Evolutionary conservation across 2,329 filamentous ascomycete species (phyloP).

Genomic region (Neonectria ditissima): DNA sequence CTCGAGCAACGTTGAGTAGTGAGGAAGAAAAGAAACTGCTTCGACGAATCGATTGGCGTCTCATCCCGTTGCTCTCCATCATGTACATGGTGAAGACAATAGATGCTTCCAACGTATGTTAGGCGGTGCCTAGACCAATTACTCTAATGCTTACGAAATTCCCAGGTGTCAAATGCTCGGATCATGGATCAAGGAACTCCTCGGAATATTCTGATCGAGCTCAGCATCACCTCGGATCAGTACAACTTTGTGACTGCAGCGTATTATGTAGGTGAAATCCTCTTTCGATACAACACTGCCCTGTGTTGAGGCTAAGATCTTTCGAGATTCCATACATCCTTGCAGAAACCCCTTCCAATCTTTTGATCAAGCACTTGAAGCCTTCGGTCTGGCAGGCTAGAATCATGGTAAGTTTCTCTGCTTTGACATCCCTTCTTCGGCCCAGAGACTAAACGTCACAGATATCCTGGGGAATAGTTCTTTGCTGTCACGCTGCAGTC

Average conservation of each 20-base stretch:
- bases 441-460: background rate
- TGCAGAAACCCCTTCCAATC: constrained; percentile 54
- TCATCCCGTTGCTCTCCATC: constrained; percentile 49
- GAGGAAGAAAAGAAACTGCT: constrained; percentile 43
- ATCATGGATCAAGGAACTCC: constrained; percentile 57
- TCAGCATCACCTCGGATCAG: constrained; percentile 54
- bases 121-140: no score
- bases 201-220: constrained; percentile 56
- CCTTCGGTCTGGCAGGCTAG: constrained; percentile 56
- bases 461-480: constrained; percentile 20
- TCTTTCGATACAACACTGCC: background rate
- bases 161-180: constrained; percentile 53
- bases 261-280: constrained; percentile 51
- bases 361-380: constrained; percentile 53
- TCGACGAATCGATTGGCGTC: constrained; percentile 41
- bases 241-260: constrained; percentile 54
- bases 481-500: constrained; percentile 3
- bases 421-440: background rate
- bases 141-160: background rate
- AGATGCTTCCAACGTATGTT: constrained; percentile 50
- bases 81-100: constrained; percentile 57
- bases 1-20: constrained; percentile 53
- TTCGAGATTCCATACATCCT: constrained; percentile 53
- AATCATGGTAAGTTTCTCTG: constrained; percentile 54
- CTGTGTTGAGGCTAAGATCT: background rate